phyloP scores from a whole-genome alignment of 495 filamentous ascomycete genomes.

The Talaromyces nanjingensis region DNA sequence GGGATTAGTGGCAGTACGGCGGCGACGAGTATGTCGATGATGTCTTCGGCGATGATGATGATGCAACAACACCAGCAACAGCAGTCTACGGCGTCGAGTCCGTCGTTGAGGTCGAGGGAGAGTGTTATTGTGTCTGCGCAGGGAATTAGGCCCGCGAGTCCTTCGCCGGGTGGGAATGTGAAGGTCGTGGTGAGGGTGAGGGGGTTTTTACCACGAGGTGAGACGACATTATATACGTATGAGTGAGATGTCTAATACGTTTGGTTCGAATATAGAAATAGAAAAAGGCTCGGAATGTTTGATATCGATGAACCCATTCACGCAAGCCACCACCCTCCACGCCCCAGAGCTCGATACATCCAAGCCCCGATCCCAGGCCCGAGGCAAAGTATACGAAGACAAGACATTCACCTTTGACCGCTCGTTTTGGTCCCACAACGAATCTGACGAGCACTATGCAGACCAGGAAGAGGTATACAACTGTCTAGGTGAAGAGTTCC shows the following conservation, averaged over 20 bases:
- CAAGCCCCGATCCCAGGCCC: constrained; percentile 59
- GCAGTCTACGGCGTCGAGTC: constrained; percentile 45
- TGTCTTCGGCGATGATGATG: constrained; percentile 52
- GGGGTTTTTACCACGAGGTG: constrained; percentile 85
- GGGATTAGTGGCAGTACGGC: constrained; percentile 47
- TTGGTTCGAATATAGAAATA: constrained; percentile 50
- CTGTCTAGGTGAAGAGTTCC: constrained; percentile 87
- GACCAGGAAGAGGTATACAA: constrained; percentile 93
- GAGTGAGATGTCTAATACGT: not conserved
- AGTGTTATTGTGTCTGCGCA: constrained; percentile 41
- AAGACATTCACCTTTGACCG: constrained; percentile 95
- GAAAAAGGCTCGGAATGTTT: constrained; percentile 76
- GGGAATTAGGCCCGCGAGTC: constrained; percentile 25
- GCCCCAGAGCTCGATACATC: constrained; percentile 54
- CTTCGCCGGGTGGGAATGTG: constrained; percentile 69
- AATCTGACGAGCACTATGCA: constrained; percentile 66
- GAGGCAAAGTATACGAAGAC: constrained; percentile 71
- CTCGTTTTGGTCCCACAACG: constrained; percentile 91
- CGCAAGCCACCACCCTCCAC: constrained; percentile 68
- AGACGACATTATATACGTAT: constrained; percentile 11
- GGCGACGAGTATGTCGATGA: constrained; percentile 43
- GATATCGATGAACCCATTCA: constrained; percentile 79
- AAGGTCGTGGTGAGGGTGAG: constrained; percentile 89
- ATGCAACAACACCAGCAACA: not conserved
- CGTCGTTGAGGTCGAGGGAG: constrained; percentile 67